Evolutionary conservation across 495 filamentous ascomycete species (phyloP).

Genomic region (Podospora sp.): DNA sequence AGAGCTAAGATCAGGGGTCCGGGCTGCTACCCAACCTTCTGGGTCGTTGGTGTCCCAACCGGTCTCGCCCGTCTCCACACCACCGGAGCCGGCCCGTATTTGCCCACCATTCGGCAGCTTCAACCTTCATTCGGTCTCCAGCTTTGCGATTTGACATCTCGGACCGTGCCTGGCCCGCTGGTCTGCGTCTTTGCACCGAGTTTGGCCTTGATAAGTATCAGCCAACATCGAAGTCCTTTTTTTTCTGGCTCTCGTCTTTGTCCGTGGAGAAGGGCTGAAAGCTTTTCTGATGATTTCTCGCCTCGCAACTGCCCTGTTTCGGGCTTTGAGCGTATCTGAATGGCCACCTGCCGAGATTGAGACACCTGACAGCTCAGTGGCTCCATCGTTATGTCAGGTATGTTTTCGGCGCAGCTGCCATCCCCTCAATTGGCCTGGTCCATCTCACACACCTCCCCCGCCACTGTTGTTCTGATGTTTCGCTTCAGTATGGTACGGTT

Average conservation of each 20-base stretch:
- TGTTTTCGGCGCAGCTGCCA: no score
- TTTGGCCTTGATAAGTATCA: background rate
- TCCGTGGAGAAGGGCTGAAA: background rate
- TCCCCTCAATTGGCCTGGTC: no score
- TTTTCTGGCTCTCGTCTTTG: background rate
- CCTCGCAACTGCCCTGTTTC: no score
- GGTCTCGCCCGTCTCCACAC: background rate
- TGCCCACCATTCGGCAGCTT: background rate
- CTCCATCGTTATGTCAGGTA: no score
- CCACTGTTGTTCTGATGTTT: no score
- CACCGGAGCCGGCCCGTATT: background rate
- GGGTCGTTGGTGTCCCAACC: background rate
- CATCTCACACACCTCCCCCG: no score
- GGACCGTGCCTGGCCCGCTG: background rate
- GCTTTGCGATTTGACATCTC: background rate
- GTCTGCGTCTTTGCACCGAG: background rate
- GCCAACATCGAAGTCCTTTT: background rate
- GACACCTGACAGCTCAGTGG: no score
- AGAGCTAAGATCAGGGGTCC: background rate
- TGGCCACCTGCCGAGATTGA: no score
- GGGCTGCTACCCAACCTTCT: background rate
- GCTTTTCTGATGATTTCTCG: no score
- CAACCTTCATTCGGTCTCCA: background rate
- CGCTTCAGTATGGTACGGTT: no score
- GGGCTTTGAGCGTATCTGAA: no score